A percentile compares a stretch with the other conserved stretches of the same genome.
Conservation (phyloP, 371 early-diverging fungal genomes). For the Rhizopus sp. region DNA sequence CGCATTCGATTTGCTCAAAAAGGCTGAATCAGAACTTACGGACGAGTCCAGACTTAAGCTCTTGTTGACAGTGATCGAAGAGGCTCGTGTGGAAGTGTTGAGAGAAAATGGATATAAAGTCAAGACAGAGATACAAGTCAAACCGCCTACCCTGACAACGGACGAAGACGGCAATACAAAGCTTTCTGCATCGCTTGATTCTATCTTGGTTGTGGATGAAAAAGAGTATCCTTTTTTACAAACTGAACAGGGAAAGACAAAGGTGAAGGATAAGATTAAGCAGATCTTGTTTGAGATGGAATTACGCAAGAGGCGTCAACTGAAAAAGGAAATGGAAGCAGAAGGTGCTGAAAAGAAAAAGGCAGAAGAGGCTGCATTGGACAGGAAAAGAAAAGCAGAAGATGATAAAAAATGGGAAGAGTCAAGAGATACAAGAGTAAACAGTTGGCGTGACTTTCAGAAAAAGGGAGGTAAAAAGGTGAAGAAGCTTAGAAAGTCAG, state of each 20-base stretch:
- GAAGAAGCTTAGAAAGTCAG: constrained; percentile 8
- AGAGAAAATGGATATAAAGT: constrained; percentile 48
- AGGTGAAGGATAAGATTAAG: constrained; percentile 59
- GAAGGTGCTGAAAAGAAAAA: constrained; percentile 68
- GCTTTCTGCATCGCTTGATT: constrained; percentile 29
- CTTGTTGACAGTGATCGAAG: constrained; percentile 64
- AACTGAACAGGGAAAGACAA: constrained; percentile 35
- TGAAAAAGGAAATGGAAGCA: constrained; percentile 73
- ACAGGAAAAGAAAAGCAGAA: constrained; percentile 65
- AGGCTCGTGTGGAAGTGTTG: constrained; percentile 68
- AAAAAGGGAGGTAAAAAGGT: constrained; percentile 65
- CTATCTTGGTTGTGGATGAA: constrained; percentile 31
- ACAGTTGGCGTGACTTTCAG: constrained; percentile 70
- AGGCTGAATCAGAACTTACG: constrained; percentile 77
- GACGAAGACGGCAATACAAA: constrained; percentile 21
- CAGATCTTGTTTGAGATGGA: constrained; percentile 68
- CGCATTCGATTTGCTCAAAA: constrained; percentile 85
- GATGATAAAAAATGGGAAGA: constrained; percentile 77
- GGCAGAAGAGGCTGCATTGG: constrained; percentile 54
- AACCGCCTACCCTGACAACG: constrained; percentile 21
- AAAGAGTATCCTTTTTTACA: constrained; percentile 44
- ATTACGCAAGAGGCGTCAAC: constrained; percentile 59
- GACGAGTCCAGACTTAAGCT: constrained; percentile 65
- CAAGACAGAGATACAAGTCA: constrained; percentile 35
- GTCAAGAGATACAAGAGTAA: constrained; percentile 67